Percentiles rank a stretch among this genome's conserved stretches.
phyloP scores from a whole-genome alignment of 768 basidiomycete species.

The Nevesoporus exiguus region DNA sequence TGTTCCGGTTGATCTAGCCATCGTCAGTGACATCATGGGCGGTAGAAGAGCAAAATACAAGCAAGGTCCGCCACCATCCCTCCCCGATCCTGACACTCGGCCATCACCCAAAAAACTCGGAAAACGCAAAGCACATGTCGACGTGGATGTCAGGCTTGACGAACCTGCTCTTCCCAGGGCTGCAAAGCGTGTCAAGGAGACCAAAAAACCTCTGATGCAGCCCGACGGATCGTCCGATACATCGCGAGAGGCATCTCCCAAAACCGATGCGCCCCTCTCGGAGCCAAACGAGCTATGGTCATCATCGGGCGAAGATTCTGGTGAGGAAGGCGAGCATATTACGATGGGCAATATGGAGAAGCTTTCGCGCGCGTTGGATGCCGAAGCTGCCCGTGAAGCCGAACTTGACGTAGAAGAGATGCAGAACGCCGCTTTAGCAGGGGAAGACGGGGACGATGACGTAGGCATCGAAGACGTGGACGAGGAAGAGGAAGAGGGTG shows the following conservation, averaged over 20 bases:
- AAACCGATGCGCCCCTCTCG: constrained; percentile 19
- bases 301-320: constrained; percentile 41
- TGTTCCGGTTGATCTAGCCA: neutral
- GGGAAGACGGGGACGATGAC: constrained; percentile 48
- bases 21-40: constrained; percentile 53
- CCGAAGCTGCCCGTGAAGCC: constrained; percentile 60
- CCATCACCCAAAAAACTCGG: constrained; percentile 56
- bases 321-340: constrained; percentile 51
- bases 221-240: constrained; percentile 27
- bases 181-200: constrained; percentile 37
- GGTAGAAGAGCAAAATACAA: constrained; percentile 85
- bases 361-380: constrained; percentile 75
- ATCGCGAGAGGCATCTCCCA: constrained; percentile 47
- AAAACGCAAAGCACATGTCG: constrained; percentile 66
- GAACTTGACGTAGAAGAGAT: constrained; percentile 66
- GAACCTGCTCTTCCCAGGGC: constrained; percentile 28
- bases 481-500: constrained; percentile 35
- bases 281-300: constrained; percentile 31
- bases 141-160: constrained; percentile 27
- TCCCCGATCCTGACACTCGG: constrained; percentile 37
- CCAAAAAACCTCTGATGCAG: constrained; percentile 20
- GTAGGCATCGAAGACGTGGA: constrained; percentile 38
- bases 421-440: constrained; percentile 48
- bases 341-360: constrained; percentile 83
- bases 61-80: constrained; percentile 65